phyloP scores from a whole-genome alignment of 352 stramenopile species.

The Pythium rishiriense region DNA sequence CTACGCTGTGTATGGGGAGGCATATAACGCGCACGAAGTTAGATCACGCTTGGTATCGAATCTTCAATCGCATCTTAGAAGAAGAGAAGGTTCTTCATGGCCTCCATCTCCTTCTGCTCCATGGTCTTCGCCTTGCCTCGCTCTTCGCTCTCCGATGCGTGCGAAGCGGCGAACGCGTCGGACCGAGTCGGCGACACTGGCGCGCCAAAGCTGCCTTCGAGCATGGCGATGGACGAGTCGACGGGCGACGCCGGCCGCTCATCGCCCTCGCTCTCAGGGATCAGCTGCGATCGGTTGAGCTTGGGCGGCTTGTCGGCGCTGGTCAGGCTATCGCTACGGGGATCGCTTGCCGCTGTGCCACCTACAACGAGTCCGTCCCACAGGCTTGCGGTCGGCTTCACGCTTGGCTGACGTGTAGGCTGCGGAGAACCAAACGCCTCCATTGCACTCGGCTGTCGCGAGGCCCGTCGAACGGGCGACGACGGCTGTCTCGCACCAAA shows the following conservation, averaged over 20 bases:
- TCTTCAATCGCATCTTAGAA: conserved; percentile 17
- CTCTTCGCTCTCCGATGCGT: not conserved
- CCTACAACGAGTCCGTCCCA: conserved; percentile 16
- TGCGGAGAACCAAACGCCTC: not conserved
- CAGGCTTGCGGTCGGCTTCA: not conserved
- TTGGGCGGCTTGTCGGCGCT: conserved; percentile 14
- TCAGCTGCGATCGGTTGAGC: conserved; percentile 17
- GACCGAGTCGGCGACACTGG: conserved; percentile 15
- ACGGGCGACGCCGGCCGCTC: conserved; percentile 3
- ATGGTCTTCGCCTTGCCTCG: conserved; percentile 53
- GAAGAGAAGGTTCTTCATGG: conserved; percentile 61
- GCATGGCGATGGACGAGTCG: not conserved
- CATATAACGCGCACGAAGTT: too few relatives aligned
- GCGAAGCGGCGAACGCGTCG: not conserved
- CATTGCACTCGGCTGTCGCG: not conserved
- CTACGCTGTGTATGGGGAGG: too few relatives aligned
- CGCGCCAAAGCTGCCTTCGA: conserved; percentile 21
- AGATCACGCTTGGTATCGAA: conserved; percentile 1
- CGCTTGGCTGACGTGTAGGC: not conserved
- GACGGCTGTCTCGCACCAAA: not conserved
- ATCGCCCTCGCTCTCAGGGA: conserved; percentile 3
- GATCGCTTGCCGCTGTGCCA: not conserved
- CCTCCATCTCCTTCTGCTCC: conserved; percentile 60
- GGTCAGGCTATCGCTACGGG: not conserved
- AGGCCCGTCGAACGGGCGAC: not conserved